These are phyloP conservation scores for Rhizoclosmatium sp. DNA, from an alignment of 192 early-diverging fungal genomes.

Conservation along the genomic window DNA sequence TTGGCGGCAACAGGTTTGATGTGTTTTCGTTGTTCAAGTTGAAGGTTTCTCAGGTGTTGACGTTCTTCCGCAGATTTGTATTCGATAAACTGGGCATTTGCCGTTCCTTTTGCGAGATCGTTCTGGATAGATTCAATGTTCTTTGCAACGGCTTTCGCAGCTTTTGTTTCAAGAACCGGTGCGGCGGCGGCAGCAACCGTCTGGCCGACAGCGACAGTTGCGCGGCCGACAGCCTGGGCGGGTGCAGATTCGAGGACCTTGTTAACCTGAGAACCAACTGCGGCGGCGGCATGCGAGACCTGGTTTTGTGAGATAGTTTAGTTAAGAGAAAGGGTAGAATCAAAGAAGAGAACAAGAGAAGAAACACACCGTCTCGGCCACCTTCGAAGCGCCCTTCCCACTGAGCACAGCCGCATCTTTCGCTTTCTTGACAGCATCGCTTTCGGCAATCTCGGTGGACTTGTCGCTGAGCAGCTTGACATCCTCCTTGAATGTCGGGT, in stretches of 20 bases:
- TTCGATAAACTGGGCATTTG: slow-evolving; percentile 47
- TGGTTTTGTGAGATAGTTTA: not conserved
- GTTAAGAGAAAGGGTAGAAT: too few relatives aligned
- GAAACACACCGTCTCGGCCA: slow-evolving; percentile 68
- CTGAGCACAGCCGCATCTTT: slow-evolving; percentile 59
- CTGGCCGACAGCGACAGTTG: slow-evolving; percentile 51
- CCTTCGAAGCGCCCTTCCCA: slow-evolving; percentile 45
- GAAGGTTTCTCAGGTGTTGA: slow-evolving; percentile 37
- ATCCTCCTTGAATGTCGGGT: slow-evolving; percentile 90
- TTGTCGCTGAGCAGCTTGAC: slow-evolving; percentile 90
- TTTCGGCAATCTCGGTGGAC: slow-evolving; percentile 81
- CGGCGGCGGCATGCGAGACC: slow-evolving; percentile 15
- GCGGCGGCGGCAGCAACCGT: slow-evolving; percentile 58
- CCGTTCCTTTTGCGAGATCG: slow-evolving; percentile 42
- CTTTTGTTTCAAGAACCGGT: slow-evolving; percentile 61
- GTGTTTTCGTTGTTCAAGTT: slow-evolving; percentile 17
- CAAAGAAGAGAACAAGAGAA: not conserved
- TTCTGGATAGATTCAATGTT: slow-evolving; percentile 54
- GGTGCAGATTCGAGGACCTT: slow-evolving; percentile 59
- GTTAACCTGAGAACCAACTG: slow-evolving; percentile 57
- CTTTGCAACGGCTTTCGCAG: slow-evolving; percentile 56
- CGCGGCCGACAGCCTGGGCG: slow-evolving; percentile 81
- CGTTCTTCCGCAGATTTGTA: slow-evolving; percentile 56
- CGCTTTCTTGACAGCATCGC: slow-evolving; percentile 87
- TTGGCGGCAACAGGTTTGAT: slow-evolving; percentile 48